Evolutionary conservation across 129 eudicot species (phyloP).

Genomic region (Artemisia annua): DNA sequence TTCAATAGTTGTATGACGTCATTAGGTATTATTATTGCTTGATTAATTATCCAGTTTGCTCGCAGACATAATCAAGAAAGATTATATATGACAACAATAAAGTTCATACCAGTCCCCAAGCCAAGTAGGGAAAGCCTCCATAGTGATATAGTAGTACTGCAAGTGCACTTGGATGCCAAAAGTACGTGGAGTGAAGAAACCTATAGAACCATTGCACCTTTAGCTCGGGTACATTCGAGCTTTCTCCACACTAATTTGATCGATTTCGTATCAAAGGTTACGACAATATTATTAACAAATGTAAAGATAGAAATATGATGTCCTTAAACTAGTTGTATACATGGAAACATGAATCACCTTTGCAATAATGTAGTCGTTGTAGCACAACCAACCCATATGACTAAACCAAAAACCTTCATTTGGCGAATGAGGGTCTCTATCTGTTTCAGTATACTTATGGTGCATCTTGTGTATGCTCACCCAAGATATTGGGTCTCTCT

Average conservation of each 20-base stretch:
- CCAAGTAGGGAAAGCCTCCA: conserved; percentile 71
- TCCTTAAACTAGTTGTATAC: neutral
- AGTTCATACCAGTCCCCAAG: conserved; percentile 76
- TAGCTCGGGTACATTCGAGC: conserved; percentile 46
- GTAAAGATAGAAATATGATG: neutral
- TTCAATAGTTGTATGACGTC: too few relatives aligned
- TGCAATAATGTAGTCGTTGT: conserved; percentile 13
- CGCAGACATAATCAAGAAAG: neutral
- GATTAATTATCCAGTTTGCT: neutral
- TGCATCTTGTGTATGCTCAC: conserved; percentile 25
- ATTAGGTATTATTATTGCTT: too few relatives aligned
- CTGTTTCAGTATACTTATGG: conserved; percentile 31
- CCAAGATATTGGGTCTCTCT: conserved; percentile 30
- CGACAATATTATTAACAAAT: neutral
- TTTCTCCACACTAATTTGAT: conserved; percentile 42
- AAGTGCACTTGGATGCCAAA: conserved; percentile 58
- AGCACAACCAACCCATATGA: conserved; percentile 29
- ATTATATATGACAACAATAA: neutral
- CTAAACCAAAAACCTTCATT: conserved; percentile 25
- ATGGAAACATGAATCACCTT: conserved; percentile 1
- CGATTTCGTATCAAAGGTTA: neutral
- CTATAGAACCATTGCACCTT: conserved; percentile 64
- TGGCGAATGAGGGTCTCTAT: conserved; percentile 20
- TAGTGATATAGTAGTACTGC: conserved; percentile 50
- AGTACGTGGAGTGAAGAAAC: conserved; percentile 55